Evolutionary conservation across 2,329 filamentous ascomycete genomes (phyloP), one percentile per base, ranked within the genome.

Genomic region (Colletotrichum costaricense): DNA sequence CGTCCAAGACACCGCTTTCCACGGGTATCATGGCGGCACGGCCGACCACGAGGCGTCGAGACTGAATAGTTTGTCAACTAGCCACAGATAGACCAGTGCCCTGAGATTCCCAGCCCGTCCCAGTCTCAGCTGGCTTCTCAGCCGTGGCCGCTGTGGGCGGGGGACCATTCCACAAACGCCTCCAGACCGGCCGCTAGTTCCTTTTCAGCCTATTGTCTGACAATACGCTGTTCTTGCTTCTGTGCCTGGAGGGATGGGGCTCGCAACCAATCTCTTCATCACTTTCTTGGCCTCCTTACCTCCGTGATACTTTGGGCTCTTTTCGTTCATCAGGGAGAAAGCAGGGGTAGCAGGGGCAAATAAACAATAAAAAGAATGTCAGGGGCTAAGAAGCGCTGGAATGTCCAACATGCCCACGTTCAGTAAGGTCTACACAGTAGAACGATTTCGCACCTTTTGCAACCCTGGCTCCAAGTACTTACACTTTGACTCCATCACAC

Each of bases 81-180:
- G 33, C 16, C 24, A 19, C 30, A 24, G 30, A 12, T n/a, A 22
- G 33, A 33, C 26, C 57, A 30, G 42, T 28, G n/a, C 14, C 16
- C 28, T 30, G 55, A 62, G 7, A 26, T n/a, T 24, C 26, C 28
- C 19, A n/a, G 35, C 69, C 60, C 65, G 12, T 24, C 26, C 28
- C 19, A n/a, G 55, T 73, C 66, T 70, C 67, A 70, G 67, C 59
- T 59, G n/a, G 59, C 46, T 49, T 49, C 66, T 57, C 60, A 60
- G 65, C 46, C 35, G 42, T 54, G 33, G 55, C 26, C 14, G 38
- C 38, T 5, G 38, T 42, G 38, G 38, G 38, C 14, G 38, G 38
- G 38, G 38, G 14, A 42, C 59, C 55, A 52, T 46, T 33, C 33
- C 9, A 11, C 33, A 16, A 54, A 70, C 46, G 55, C 52, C 67